These are phyloP conservation scores for Apocynum venetum DNA, from an alignment of 257 asterid genomes.

Conservation along the genomic window DNA sequence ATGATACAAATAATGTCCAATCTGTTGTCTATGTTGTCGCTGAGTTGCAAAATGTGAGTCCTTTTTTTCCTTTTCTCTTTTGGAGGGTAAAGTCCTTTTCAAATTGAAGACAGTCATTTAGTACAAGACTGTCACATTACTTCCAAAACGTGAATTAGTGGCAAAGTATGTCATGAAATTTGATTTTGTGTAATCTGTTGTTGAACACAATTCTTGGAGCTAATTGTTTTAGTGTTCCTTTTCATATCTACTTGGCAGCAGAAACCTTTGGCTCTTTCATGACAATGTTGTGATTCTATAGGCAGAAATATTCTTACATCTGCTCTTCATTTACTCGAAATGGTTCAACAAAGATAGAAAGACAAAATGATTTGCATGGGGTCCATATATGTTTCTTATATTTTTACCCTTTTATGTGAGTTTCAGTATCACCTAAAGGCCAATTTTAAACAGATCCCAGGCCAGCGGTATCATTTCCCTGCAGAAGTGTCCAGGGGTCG, in stretches of 20 bases:
- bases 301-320: not conserved
- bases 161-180: not conserved
- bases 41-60: conserved; percentile 53
- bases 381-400: not conserved
- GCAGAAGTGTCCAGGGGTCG: conserved; percentile 57
- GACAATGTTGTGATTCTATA: not conserved
- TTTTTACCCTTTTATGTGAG: not conserved
- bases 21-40: conserved; percentile 61
- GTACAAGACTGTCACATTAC: not conserved
- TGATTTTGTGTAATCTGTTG: not conserved
- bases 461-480: conserved; percentile 51
- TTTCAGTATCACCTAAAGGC: too few species aligned
- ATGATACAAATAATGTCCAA: conserved; percentile 45
- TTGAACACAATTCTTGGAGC: not conserved
- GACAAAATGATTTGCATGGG: not conserved
- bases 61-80: not conserved
- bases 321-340: not conserved
- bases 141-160: not conserved
- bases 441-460: conserved; percentile 43
- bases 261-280: not conserved
- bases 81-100: not conserved
- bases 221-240: not conserved
- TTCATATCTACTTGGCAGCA: not conserved
- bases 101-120: not conserved
- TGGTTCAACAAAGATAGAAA: not conserved